Percentiles rank a stretch among this genome's conserved stretches.
Evolutionary conservation across 345 rosid genomes (phyloP).

Genomic region (Fremontodendron californicum): DNA sequence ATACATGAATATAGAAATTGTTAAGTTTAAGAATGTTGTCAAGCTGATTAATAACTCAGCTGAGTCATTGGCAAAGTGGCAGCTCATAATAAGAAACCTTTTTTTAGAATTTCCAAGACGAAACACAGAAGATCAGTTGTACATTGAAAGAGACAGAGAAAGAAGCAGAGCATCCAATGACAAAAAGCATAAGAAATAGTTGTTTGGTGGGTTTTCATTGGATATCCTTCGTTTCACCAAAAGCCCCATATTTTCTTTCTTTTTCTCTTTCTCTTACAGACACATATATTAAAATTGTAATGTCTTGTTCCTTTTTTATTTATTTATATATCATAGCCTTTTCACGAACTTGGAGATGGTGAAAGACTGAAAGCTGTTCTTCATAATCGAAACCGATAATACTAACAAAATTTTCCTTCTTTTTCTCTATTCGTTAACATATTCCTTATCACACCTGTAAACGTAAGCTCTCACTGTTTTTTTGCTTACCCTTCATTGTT

Average conservation of each 20-base stretch:
- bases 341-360: slow-evolving; percentile 27
- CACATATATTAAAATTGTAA: neutral
- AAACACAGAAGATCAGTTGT: slow-evolving; percentile 12
- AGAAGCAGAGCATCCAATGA: slow-evolving; percentile 40
- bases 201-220: slow-evolving; percentile 13
- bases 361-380: slow-evolving; percentile 20
- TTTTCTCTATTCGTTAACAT: slow-evolving; percentile 1
- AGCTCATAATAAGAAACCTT: too few relatives aligned
- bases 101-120: too few relatives aligned
- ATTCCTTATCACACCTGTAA: slow-evolving; percentile 17
- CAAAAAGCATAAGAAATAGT: slow-evolving; percentile 2
- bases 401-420: neutral
- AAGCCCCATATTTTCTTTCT: slow-evolving; percentile 18
- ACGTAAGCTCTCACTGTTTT: slow-evolving; percentile 35
- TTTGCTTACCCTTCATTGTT: neutral
- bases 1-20: too few relatives aligned
- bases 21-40: too few relatives aligned
- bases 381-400: slow-evolving; percentile 45
- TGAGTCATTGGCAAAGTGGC: too few relatives aligned
- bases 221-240: slow-evolving; percentile 17
- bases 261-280: slow-evolving; percentile 4
- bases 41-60: neutral
- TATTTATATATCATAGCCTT: slow-evolving; percentile 10
- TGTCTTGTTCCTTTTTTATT: neutral
- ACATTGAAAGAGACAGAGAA: slow-evolving; percentile 24